Conservation (phyloP, 78 protist species). For the Pelomyxa schiedti region DNA sequence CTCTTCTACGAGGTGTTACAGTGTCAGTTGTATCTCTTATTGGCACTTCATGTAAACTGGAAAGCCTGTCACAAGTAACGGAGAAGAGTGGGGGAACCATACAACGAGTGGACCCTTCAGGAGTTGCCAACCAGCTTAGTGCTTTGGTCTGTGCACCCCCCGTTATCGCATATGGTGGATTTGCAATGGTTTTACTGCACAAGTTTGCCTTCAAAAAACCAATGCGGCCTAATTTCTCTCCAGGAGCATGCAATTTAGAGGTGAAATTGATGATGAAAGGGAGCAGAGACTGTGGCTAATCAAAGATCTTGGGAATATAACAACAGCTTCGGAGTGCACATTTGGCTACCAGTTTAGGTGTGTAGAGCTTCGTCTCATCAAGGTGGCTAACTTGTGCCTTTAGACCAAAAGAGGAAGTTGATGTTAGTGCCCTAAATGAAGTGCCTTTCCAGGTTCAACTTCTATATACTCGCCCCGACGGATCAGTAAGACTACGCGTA, state of each 20-base stretch:
- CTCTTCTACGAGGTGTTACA: neutral
- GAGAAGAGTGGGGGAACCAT: neutral
- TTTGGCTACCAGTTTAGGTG: slow-evolving; percentile 17
- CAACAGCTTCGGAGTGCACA: slow-evolving; percentile 41
- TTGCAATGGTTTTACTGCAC: neutral
- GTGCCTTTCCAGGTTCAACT: slow-evolving; percentile 41
- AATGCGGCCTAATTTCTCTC: too few species aligned
- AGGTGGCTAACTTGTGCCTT: too few species aligned
- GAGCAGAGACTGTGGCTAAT: neutral
- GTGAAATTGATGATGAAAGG: neutral
- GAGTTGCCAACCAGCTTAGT: neutral
- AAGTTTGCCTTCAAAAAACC: too few species aligned
- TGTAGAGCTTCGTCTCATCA: too few species aligned
- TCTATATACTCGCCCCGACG: slow-evolving; percentile 32
- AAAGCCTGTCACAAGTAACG: neutral
- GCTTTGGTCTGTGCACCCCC: neutral
- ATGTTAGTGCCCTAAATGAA: neutral
- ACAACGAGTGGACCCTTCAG: neutral
- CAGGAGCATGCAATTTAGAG: neutral
- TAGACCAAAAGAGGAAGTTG: slow-evolving; percentile 10
- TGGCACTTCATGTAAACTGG: neutral
- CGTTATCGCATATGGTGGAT: neutral
- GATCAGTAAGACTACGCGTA: slow-evolving; percentile 29
- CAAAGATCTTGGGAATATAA: slow-evolving; percentile 30
- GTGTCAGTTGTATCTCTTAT: neutral